These are phyloP conservation scores for Hirschfeldia incana DNA, from an alignment of 345 rosid genomes.

Conservation along the genomic window DNA sequence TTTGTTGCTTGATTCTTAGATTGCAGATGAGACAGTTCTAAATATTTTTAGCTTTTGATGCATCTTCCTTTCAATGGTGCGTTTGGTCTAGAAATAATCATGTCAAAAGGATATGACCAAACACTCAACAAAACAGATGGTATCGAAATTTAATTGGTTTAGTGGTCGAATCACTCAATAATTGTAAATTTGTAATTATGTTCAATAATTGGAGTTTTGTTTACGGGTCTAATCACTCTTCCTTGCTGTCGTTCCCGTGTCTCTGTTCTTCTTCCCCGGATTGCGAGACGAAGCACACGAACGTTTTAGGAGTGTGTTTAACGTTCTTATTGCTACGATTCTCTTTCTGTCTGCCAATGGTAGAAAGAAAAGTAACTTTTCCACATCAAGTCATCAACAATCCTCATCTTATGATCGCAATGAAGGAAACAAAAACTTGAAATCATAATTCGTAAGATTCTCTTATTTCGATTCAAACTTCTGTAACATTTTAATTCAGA, in stretches of 20 bases:
- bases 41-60: background rate
- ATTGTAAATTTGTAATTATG: background rate
- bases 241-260: background rate
- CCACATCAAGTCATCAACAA: background rate
- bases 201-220: background rate
- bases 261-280: no score
- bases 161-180: background rate
- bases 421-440: background rate
- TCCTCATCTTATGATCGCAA: background rate
- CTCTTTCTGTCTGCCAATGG: background rate
- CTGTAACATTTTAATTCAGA: slow-evolving; percentile 11
- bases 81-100: background rate
- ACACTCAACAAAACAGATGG: background rate
- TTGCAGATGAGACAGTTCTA: background rate
- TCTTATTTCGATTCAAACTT: background rate
- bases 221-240: background rate
- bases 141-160: background rate
- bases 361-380: background rate
- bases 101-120: background rate
- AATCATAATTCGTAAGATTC: background rate
- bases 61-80: background rate
- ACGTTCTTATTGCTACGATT: background rate
- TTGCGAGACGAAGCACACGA: no score
- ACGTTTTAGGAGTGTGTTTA: no score
- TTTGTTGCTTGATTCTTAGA: background rate